Evolutionary conservation across 352 stramenopile species (phyloP).

Genomic region (Pythium phragmiticola): DNA sequence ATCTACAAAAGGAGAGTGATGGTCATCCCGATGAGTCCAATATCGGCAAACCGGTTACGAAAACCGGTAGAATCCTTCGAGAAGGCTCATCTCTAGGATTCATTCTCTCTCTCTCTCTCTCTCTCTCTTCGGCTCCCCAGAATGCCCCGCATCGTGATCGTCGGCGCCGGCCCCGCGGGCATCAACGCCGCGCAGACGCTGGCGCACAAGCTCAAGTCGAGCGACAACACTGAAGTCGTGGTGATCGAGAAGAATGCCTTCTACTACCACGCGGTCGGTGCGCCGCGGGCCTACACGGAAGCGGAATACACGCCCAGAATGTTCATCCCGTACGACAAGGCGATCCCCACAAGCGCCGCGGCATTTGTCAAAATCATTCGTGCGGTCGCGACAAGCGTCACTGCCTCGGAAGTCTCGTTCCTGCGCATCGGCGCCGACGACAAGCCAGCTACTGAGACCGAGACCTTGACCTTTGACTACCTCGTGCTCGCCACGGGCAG

Average conservation of each 20-base stretch:
- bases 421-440: conserved; percentile 25
- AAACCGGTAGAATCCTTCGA: too few species aligned
- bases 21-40: too few species aligned
- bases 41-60: too few species aligned
- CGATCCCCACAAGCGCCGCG: conserved; percentile 30
- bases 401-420: conserved; percentile 23
- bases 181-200: conserved; percentile 45
- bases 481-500: conserved; percentile 34
- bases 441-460: conserved; percentile 7
- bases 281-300: conserved; percentile 55
- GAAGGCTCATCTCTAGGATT: too few species aligned
- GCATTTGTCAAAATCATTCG: conserved; percentile 24
- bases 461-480: conserved; percentile 30
- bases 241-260: conserved; percentile 56
- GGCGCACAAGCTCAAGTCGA: conserved; percentile 32
- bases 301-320: conserved; percentile 47
- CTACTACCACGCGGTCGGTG: conserved; percentile 48
- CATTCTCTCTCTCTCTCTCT: too few species aligned
- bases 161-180: conserved; percentile 56
- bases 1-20: too few species aligned
- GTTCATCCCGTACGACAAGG: conserved; percentile 69
- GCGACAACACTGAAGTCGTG: conserved; percentile 47
- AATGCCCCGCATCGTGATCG: conserved; percentile 47
- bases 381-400: conserved; percentile 22
- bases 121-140: too few species aligned